Percentiles rank a stretch among this genome's conserved stretches.
Evolutionary conservation across 1,284 basidiomycete genomes (phyloP).

Genomic region (Grifola frondosa): DNA sequence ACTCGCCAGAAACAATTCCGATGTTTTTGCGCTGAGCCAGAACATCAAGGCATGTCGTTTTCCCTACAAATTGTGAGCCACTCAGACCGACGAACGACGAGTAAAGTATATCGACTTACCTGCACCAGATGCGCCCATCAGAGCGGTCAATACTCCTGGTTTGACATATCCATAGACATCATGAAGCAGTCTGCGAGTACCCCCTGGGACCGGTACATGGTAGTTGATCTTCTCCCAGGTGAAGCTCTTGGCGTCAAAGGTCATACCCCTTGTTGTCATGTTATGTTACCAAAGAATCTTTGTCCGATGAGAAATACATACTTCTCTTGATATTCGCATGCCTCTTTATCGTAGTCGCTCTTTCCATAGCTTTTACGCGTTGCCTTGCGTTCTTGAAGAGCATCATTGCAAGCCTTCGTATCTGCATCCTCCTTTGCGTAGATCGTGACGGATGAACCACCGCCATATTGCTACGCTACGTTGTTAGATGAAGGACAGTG

Average conservation of each 20-base stretch:
- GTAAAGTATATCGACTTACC: constrained; percentile 25
- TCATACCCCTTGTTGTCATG: constrained; percentile 9
- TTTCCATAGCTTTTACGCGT: constrained; percentile 29
- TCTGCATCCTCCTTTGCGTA: constrained; percentile 75
- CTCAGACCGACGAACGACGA: constrained; percentile 10
- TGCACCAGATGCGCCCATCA: constrained; percentile 83
- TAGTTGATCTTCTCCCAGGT: constrained; percentile 76
- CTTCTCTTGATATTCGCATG: constrained; percentile 32
- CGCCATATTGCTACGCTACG: constrained; percentile 45
- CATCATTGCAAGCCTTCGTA: constrained; percentile 62
- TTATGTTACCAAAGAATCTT: constrained; percentile 2
- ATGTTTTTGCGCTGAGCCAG: constrained; percentile 87
- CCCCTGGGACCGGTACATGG: constrained; percentile 70
- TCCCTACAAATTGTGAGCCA: constrained; percentile 40
- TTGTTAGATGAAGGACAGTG: not conserved
- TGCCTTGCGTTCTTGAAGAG: constrained; percentile 54
- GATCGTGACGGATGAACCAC: constrained; percentile 52
- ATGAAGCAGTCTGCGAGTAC: constrained; percentile 71
- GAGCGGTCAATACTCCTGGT: constrained; percentile 79
- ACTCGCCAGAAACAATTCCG: constrained; percentile 79
- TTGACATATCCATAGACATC: constrained; percentile 88
- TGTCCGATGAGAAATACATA: constrained; percentile 4
- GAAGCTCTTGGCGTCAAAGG: constrained; percentile 53
- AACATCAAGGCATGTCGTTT: constrained; percentile 86
- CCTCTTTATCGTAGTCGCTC: constrained; percentile 32